phyloP scores from a whole-genome alignment of 768 basidiomycete genomes.

The Boletus huronensis region DNA sequence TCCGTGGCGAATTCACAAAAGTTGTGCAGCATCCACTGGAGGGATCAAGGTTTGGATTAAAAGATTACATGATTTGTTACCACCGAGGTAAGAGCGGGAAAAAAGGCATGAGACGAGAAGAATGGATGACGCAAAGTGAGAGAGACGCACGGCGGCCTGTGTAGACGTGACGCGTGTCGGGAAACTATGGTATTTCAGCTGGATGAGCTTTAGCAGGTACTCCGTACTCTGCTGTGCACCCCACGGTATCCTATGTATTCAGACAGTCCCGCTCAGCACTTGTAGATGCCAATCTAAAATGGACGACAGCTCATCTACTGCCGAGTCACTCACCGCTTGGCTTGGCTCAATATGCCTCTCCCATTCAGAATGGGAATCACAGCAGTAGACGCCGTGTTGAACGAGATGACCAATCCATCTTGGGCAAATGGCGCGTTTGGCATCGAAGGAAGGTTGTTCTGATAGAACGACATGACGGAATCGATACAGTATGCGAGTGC shows the following conservation, averaged over 20 bases:
- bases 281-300: not conserved
- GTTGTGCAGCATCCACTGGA: conserved; percentile 86
- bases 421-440: conserved; percentile 39
- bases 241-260: conserved; percentile 84
- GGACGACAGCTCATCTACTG: not conserved
- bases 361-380: conserved; percentile 86
- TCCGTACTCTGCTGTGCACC: conserved; percentile 89
- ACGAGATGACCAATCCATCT: conserved; percentile 85
- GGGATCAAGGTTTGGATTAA: not conserved
- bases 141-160: conserved; percentile 67
- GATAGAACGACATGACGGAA: conserved; percentile 88
- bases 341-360: conserved; percentile 76
- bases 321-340: conserved; percentile 68
- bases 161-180: conserved; percentile 74
- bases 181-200: conserved; percentile 93
- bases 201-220: conserved; percentile 87
- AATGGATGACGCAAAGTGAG: not conserved
- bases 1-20: conserved; percentile 82
- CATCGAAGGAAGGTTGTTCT: conserved; percentile 53
- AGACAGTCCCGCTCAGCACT: not conserved
- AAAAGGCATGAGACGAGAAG: not conserved
- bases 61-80: not conserved
- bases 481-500: conserved; percentile 87
- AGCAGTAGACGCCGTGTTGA: conserved; percentile 89
- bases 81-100: not conserved